phyloP scores from a whole-genome alignment of 2,329 filamentous ascomycete genomes.

The Colletotrichum costaricense region DNA sequence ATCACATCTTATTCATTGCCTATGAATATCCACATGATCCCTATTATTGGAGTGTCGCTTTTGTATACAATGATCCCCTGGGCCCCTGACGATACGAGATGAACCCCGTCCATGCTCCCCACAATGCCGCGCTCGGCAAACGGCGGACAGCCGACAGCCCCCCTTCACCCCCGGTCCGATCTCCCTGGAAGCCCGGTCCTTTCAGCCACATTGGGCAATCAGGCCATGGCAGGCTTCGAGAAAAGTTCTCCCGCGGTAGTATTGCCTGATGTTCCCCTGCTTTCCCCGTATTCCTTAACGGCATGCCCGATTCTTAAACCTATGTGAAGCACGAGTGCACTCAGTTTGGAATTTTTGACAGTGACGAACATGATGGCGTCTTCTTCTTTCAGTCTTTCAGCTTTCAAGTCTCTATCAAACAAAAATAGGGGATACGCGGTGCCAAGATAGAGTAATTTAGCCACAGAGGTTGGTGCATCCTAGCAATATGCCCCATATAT shows the following conservation, averaged over 20 bases:
- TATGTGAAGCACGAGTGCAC: neutral
- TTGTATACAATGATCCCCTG: neutral
- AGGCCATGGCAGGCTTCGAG: neutral
- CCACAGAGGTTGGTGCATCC: neutral
- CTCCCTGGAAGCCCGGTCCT: neutral
- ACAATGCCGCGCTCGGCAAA: conserved; percentile 19
- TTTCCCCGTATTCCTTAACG: neutral
- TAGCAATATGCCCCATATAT: neutral
- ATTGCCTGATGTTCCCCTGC: neutral
- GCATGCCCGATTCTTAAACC: neutral
- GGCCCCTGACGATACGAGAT: conserved; percentile 17
- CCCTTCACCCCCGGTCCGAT: conserved; percentile 4
- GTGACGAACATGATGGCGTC: neutral
- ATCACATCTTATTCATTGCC: neutral
- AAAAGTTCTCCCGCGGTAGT: neutral
- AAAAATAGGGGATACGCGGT: neutral
- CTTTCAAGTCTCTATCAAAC: neutral
- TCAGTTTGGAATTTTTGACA: neutral
- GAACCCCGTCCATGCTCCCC: conserved; percentile 25
- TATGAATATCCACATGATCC: neutral
- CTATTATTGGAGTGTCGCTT: conserved; percentile 20
- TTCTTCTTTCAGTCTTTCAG: too few relatives aligned
- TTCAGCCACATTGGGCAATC: neutral
- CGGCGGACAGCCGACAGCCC: neutral
- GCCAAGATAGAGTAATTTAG: neutral